These are phyloP conservation scores for Carpinus viminea DNA, from an alignment of 306 rosid species.

Conservation along the genomic window DNA sequence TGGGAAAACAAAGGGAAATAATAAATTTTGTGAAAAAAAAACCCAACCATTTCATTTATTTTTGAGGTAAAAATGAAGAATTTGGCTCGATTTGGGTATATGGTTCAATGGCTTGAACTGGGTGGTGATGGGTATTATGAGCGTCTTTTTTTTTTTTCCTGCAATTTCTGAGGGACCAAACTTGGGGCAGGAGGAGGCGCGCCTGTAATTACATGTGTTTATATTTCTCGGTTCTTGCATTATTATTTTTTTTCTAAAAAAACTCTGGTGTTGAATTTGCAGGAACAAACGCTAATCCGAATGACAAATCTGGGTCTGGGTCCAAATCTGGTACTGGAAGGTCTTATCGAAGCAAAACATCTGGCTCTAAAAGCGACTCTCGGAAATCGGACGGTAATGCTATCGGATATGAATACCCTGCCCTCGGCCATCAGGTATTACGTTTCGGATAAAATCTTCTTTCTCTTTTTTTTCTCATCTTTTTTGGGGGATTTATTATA, in stretches of 20 bases:
- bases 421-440: constrained; percentile 56
- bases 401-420: constrained; percentile 66
- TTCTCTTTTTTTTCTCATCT: background rate
- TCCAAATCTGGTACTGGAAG: constrained; percentile 47
- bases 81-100: background rate
- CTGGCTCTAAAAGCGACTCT: constrained; percentile 44
- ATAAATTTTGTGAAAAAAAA: background rate
- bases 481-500: background rate
- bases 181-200: background rate
- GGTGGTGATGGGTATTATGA: background rate
- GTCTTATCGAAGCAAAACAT: constrained; percentile 38
- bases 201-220: background rate
- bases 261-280: constrained; percentile 30
- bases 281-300: constrained; percentile 53
- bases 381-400: constrained; percentile 37
- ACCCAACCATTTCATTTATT: background rate
- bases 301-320: constrained; percentile 37
- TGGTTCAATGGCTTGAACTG: background rate
- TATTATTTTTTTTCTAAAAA: constrained; percentile 20
- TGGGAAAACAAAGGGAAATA: background rate
- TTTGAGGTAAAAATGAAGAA: background rate
- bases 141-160: background rate
- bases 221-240: constrained; percentile 9
- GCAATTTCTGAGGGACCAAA: constrained; percentile 15
- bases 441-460: constrained; percentile 2